Conservation (phyloP, 305 asterid species). For the Rubia peregrina region DNA sequence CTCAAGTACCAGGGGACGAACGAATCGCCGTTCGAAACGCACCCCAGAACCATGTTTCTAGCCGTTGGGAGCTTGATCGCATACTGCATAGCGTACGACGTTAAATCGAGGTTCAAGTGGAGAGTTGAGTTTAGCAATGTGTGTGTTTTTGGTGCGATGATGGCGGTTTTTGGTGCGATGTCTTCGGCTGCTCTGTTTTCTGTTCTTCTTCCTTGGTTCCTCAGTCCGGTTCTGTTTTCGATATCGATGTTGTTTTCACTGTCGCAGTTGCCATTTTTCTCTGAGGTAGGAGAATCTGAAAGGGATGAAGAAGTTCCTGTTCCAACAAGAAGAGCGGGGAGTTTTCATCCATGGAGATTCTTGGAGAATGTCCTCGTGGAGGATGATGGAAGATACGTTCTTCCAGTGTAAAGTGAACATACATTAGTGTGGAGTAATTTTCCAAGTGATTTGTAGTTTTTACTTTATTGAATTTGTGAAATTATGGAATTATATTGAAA, state of each 20-base stretch:
- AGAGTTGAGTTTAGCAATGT: background rate
- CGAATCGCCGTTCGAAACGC: slow-evolving; percentile 14
- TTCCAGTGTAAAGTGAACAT: background rate
- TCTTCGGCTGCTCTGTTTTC: background rate
- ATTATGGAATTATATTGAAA: no score
- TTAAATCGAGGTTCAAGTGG: background rate
- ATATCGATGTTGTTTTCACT: background rate
- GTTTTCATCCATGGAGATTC: background rate
- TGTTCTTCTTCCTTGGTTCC: background rate
- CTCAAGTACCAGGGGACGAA: slow-evolving; percentile 9
- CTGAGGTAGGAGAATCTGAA: background rate
- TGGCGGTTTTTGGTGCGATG: background rate
- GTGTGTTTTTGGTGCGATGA: background rate
- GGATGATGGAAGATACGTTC: background rate
- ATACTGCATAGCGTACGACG: background rate
- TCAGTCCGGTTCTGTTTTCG: slow-evolving; percentile 4
- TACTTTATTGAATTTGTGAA: no score
- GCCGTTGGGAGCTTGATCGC: slow-evolving; percentile 9
- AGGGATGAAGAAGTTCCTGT: background rate
- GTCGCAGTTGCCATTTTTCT: background rate
- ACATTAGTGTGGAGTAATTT: no score
- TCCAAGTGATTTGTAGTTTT: no score
- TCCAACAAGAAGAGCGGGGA: background rate
- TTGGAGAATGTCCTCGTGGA: background rate
- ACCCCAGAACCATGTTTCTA: background rate